Evolutionary conservation across 371 early-diverging fungal genomes (phyloP).

Genomic region (Lichtheimia ornata): DNA sequence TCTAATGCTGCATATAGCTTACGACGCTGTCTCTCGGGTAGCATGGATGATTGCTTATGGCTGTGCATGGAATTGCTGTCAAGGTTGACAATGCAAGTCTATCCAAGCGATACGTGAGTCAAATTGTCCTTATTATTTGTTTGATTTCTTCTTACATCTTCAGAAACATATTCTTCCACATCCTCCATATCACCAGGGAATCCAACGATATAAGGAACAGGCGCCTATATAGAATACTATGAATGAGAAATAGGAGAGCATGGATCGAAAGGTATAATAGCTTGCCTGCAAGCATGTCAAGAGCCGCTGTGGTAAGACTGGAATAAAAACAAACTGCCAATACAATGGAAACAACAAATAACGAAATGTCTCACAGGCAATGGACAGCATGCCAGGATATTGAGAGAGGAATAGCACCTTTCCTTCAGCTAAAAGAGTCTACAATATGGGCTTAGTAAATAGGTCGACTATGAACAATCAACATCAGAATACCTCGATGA

Average conservation of each 20-base stretch:
- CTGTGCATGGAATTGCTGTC: conserved; percentile 60
- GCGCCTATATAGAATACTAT: conserved; percentile 40
- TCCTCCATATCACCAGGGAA: conserved; percentile 60
- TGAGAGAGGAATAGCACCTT: conserved; percentile 77
- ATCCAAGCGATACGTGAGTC: not conserved
- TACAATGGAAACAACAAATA: conserved; percentile 75
- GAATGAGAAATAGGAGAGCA: not conserved
- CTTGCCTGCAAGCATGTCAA: conserved; percentile 71
- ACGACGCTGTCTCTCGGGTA: conserved; percentile 57
- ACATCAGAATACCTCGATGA: conserved; percentile 54
- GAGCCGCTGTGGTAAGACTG: conserved; percentile 70
- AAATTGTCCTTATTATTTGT: not conserved
- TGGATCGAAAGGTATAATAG: not conserved
- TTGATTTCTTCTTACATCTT: conserved; percentile 55
- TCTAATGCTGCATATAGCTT: conserved; percentile 57
- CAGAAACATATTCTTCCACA: conserved; percentile 60
- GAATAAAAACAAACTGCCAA: conserved; percentile 85
- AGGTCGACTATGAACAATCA: not conserved
- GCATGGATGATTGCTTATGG: conserved; percentile 31
- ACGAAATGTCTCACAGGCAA: conserved; percentile 71
- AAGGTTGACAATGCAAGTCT: conserved; percentile 61
- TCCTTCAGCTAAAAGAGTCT: conserved; percentile 72
- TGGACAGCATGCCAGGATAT: conserved; percentile 71
- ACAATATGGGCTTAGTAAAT: not conserved
- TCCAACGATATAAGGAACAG: conserved; percentile 84